These are phyloP conservation scores for Nannochloris sp. DNA, from an alignment of 139 green algal species.

Conservation along the genomic window DNA sequence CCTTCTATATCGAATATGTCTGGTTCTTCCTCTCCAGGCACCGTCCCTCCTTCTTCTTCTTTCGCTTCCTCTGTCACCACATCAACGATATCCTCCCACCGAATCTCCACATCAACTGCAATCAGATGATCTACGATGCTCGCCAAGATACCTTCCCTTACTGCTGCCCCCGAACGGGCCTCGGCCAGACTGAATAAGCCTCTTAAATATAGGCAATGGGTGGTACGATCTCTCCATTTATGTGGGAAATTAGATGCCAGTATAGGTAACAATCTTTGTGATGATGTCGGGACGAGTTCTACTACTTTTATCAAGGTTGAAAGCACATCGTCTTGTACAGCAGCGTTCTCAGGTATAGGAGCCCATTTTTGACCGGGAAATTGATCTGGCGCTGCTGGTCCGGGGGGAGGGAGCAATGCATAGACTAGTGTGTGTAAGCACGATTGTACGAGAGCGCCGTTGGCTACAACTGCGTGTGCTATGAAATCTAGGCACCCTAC, in stretches of 20 bases:
- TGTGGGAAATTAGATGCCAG: constrained; percentile 52
- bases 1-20: constrained; percentile 81
- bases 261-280: constrained; percentile 43
- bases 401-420: constrained; percentile 43
- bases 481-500: constrained; percentile 48
- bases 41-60: constrained; percentile 40
- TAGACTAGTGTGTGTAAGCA: constrained; percentile 45
- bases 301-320: constrained; percentile 41
- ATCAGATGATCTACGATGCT: constrained; percentile 65
- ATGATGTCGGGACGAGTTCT: constrained; percentile 57
- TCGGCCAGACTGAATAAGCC: constrained; percentile 54
- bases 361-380: constrained; percentile 28
- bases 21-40: constrained; percentile 35
- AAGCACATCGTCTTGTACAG: constrained; percentile 45
- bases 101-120: constrained; percentile 74
- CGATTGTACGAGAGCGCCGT: constrained; percentile 47
- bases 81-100: constrained; percentile 83
- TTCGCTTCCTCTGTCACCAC: constrained; percentile 35
- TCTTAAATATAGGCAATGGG: constrained; percentile 67
- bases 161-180: constrained; percentile 24
- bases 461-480: constrained; percentile 52
- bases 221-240: constrained; percentile 53
- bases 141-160: constrained; percentile 60
- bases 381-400: constrained; percentile 3
- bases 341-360: constrained; percentile 19